phyloP scores from a whole-genome alignment of 2,329 filamentous ascomycete genomes.

The Aquanectria penicillioides region DNA sequence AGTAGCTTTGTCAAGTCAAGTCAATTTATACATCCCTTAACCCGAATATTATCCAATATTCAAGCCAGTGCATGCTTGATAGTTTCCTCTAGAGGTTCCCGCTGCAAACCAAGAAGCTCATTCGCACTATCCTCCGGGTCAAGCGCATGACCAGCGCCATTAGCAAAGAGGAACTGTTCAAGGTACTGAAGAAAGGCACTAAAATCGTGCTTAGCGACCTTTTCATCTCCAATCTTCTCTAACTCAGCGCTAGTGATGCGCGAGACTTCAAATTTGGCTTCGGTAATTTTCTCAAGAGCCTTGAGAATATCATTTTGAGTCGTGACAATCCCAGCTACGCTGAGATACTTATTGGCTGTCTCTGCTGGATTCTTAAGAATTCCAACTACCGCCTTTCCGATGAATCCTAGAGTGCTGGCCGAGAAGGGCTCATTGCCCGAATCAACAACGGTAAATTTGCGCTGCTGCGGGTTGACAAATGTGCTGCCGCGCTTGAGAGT shows the following conservation, averaged over 20 bases:
- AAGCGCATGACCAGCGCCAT: constrained; percentile 7
- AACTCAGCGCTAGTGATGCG: constrained; percentile 46
- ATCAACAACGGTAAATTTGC: constrained; percentile 65
- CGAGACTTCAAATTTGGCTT: constrained; percentile 60
- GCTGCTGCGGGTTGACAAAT: constrained; percentile 41
- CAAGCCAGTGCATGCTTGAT: constrained; percentile 5
- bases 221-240: constrained; percentile 52
- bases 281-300: constrained; percentile 62
- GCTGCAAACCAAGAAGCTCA: constrained; percentile 8
- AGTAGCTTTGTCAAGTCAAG: too few relatives aligned
- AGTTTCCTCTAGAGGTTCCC: constrained; percentile 11
- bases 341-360: constrained; percentile 68
- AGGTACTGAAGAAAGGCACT: constrained; percentile 18
- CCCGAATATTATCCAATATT: too few relatives aligned
- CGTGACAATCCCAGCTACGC: constrained; percentile 65
- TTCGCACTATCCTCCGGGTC: not conserved
- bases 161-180: constrained; percentile 11
- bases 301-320: constrained; percentile 67
- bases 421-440: constrained; percentile 63
- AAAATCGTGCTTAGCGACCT: constrained; percentile 51
- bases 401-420: constrained; percentile 59
- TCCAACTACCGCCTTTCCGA: constrained; percentile 62
- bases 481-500: constrained; percentile 55
- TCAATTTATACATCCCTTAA: too few relatives aligned
- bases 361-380: constrained; percentile 59